Percentiles rank a stretch among this genome's conserved stretches.
Evolutionary conservation across 2,329 filamentous ascomycete genomes (phyloP).

Genomic region (Pestalotiopsis sp.): DNA sequence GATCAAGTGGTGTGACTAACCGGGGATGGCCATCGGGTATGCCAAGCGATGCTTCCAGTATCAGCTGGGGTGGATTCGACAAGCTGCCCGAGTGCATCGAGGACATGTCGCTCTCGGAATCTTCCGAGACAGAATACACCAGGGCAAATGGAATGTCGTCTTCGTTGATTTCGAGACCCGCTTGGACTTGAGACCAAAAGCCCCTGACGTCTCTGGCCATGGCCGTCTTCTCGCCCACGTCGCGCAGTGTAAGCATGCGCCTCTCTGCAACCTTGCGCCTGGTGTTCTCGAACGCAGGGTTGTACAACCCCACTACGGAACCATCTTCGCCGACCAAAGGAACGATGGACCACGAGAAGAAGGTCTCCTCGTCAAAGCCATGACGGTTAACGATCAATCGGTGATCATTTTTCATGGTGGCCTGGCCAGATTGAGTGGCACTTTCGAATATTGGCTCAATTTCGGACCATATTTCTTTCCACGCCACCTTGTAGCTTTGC

Average conservation of each 20-base stretch:
- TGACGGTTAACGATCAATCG: conserved; percentile 72
- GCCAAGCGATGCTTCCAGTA: conserved; percentile 74
- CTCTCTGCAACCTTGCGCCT: conserved; percentile 76
- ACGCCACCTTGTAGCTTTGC: conserved; percentile 66
- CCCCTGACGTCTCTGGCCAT: conserved; percentile 70
- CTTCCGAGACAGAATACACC: conserved; percentile 75
- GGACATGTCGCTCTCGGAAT: conserved; percentile 70
- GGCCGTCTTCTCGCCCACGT: conserved; percentile 76
- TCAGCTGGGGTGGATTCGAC: conserved; percentile 62
- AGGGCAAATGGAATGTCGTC: conserved; percentile 76
- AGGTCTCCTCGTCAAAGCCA: conserved; percentile 75
- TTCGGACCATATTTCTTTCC: conserved; percentile 75
- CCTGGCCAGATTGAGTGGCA: conserved; percentile 71
- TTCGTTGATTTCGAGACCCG: conserved; percentile 73
- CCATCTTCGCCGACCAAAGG: conserved; percentile 77
- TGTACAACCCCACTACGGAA: conserved; percentile 75
- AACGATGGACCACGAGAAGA: conserved; percentile 82
- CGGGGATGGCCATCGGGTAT: conserved; percentile 65
- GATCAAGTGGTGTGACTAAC: conserved; percentile 65
- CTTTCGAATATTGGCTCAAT: conserved; percentile 69
- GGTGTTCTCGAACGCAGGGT: conserved; percentile 82
- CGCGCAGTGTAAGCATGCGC: conserved; percentile 76
- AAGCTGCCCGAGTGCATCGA: conserved; percentile 72
- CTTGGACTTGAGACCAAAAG: conserved; percentile 74
- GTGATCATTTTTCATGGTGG: conserved; percentile 84